Percentiles rank a stretch among this genome's conserved stretches.
These are phyloP conservation scores for Clavispora carvajalis DNA, from an alignment of 805 yeast genomes.

Conservation along the genomic window DNA sequence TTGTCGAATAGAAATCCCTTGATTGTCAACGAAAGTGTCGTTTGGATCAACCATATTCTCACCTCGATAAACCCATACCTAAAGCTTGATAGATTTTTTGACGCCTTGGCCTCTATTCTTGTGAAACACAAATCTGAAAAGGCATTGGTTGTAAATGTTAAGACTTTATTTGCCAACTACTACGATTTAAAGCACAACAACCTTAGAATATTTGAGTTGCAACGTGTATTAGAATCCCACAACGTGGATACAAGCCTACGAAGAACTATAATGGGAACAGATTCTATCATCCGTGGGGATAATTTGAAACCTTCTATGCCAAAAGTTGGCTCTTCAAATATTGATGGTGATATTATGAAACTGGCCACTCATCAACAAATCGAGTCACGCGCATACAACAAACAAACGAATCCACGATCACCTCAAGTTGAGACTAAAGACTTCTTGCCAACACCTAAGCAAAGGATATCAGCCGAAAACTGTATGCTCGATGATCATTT, in stretches of 20 bases:
- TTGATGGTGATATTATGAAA: not conserved
- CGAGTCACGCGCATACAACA: not conserved
- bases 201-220: constrained; percentile 42
- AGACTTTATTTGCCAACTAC: constrained; percentile 21
- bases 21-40: constrained; percentile 40
- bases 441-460: not conserved
- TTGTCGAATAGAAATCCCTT: constrained; percentile 32
- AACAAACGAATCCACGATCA: not conserved
- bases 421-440: not conserved
- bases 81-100: constrained; percentile 24
- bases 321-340: not conserved
- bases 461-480: not conserved
- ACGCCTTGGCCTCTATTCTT: constrained; percentile 18
- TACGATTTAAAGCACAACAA: constrained; percentile 27
- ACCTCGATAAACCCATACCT: constrained; percentile 27
- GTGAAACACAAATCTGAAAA: constrained; percentile 3
- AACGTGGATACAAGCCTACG: constrained; percentile 23
- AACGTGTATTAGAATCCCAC: constrained; percentile 33
- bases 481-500: constrained; percentile 8
- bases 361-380: not conserved
- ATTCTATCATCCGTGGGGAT: constrained; percentile 1
- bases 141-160: constrained; percentile 15
- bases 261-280: constrained; percentile 14
- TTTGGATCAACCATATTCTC: constrained; percentile 41
- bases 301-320: not conserved